Conservation (phyloP, 371 early-diverging fungal species). For the Saksenaea vasiformis region DNA sequence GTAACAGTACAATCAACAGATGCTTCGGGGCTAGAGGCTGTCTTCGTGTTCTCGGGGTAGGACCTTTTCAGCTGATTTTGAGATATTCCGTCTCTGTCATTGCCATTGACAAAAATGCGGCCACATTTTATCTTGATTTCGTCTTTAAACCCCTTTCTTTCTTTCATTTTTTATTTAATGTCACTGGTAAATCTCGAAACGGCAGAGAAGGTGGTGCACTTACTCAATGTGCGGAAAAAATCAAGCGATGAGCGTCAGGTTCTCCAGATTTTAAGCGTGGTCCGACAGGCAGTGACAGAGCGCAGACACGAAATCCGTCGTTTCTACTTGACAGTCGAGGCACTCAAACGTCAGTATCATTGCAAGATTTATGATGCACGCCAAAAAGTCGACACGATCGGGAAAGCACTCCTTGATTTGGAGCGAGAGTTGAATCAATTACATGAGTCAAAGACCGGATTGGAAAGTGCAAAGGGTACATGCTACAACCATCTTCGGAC, state of each 20-base stretch:
- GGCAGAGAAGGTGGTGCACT: background rate
- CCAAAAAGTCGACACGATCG: slow-evolving; percentile 6
- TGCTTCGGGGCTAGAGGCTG: too few species aligned
- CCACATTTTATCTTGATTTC: slow-evolving; percentile 1
- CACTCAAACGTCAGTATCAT: slow-evolving; percentile 12
- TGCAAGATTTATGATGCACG: slow-evolving; percentile 10
- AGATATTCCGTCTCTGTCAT: too few species aligned
- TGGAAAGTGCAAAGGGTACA: background rate
- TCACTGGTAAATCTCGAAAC: background rate
- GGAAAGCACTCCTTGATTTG: background rate
- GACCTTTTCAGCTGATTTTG: too few species aligned
- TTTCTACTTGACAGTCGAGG: slow-evolving; percentile 8
- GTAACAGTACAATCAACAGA: too few species aligned
- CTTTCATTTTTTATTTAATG: slow-evolving; percentile 7
- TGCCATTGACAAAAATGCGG: background rate
- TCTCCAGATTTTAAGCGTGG: background rate
- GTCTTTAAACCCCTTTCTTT: background rate
- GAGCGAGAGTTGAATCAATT: background rate
- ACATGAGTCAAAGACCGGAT: background rate
- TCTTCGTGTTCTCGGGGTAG: too few species aligned
- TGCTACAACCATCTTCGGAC: background rate
- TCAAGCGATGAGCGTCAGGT: background rate
- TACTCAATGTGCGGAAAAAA: background rate
- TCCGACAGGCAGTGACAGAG: background rate
- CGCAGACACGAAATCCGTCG: slow-evolving; percentile 8